phyloP scores from a whole-genome alignment of 2,329 filamentous ascomycete species.

The Cordyceps sp. region DNA sequence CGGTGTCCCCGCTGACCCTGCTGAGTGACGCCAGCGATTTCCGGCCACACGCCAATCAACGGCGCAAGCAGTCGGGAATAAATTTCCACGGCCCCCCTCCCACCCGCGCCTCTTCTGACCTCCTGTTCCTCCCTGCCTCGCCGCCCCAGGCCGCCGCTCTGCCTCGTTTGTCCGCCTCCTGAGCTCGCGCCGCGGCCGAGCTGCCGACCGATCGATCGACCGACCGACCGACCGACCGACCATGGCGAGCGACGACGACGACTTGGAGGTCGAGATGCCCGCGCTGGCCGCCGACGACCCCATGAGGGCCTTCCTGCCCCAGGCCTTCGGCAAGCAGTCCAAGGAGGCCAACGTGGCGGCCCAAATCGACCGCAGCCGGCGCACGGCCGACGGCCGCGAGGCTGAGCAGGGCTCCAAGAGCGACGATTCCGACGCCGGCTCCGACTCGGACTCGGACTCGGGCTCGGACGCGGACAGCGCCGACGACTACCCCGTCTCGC shows the following conservation, averaged over 20 bases:
- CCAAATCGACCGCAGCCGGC: slow-evolving; percentile 66
- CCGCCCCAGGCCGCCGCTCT: too few relatives aligned
- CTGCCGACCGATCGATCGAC: too few relatives aligned
- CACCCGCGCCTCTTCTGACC: neutral
- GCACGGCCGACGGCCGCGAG: slow-evolving; percentile 21
- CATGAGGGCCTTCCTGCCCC: slow-evolving; percentile 61
- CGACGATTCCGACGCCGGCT: slow-evolving; percentile 23
- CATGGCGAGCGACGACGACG: slow-evolving; percentile 46
- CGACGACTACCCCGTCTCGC: slow-evolving; percentile 81
- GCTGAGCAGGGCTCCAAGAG: slow-evolving; percentile 11
- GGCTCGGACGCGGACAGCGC: slow-evolving; percentile 56
- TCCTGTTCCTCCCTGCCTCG: neutral
- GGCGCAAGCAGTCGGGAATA: slow-evolving; percentile 4
- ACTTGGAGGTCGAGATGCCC: slow-evolving; percentile 36
- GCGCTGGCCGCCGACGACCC: slow-evolving; percentile 46
- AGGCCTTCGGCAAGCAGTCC: slow-evolving; percentile 71
- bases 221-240: slow-evolving; percentile 4
- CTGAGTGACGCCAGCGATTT: slow-evolving; percentile 3
- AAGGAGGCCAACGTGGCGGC: slow-evolving; percentile 57
- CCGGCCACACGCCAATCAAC: slow-evolving; percentile 3
- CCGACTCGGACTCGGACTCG: slow-evolving; percentile 35
- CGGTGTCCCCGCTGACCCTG: slow-evolving; percentile 1
- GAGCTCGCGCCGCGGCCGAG: too few relatives aligned
- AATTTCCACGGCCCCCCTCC: slow-evolving; percentile 4
- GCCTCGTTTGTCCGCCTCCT: neutral